These are phyloP conservation scores for Panaeolus papilionaceus DNA, from an alignment of 768 basidiomycete species.

Conservation along the genomic window DNA sequence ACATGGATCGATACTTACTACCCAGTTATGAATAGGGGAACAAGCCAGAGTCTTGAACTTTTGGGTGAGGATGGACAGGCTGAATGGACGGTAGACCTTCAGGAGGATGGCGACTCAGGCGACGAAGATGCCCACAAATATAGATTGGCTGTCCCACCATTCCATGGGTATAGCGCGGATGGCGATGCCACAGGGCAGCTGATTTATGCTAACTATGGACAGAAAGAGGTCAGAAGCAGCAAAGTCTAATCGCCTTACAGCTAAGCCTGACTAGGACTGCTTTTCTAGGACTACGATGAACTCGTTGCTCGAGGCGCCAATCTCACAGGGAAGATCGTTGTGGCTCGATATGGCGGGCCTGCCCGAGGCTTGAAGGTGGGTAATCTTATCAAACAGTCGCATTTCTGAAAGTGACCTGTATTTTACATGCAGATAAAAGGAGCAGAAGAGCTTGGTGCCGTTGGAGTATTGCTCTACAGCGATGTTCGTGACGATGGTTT, in stretches of 20 bases:
- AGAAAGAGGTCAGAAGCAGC: constrained; percentile 50
- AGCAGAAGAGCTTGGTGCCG: constrained; percentile 83
- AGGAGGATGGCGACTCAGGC: constrained; percentile 69
- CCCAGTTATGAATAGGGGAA: constrained; percentile 82
- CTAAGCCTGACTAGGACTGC: no score
- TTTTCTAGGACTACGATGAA: constrained; percentile 49
- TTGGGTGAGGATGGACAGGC: constrained; percentile 57
- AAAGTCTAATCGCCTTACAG: neutral
- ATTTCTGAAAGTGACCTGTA: constrained; percentile 15
- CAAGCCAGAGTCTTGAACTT: constrained; percentile 70
- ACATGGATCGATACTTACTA: constrained; percentile 91
- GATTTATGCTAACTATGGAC: constrained; percentile 83
- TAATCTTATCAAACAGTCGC: neutral
- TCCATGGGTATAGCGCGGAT: constrained; percentile 82
- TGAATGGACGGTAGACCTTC: constrained; percentile 76
- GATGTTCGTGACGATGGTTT: constrained; percentile 87
- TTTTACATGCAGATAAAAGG: constrained; percentile 62
- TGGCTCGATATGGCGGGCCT: constrained; percentile 75
- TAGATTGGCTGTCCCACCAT: constrained; percentile 70
- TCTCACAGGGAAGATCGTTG: constrained; percentile 77
- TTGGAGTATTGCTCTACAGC: constrained; percentile 79
- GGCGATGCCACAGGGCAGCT: constrained; percentile 75
- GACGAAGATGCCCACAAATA: constrained; percentile 78
- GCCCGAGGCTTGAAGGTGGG: constrained; percentile 86
- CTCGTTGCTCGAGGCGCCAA: constrained; percentile 70